Evolutionary conservation across 1,139 yeast genomes (phyloP).

Genomic region (Nakaseomyces uthaithaninus): DNA sequence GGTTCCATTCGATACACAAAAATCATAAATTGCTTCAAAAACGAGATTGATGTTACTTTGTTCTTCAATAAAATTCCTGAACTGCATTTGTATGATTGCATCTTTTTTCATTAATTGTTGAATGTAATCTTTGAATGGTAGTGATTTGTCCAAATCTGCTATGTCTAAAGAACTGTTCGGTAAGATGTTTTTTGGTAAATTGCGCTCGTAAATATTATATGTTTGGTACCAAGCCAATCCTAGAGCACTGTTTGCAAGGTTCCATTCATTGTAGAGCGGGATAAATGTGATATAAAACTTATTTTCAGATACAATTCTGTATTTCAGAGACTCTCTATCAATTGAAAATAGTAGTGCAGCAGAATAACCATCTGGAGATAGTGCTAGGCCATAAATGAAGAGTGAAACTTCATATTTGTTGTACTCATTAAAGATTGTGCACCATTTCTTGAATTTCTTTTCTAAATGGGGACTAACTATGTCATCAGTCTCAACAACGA

Average conservation of each 20-base stretch:
- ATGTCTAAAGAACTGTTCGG: not conserved
- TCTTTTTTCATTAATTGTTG: conserved; percentile 18
- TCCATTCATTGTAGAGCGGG: conserved; percentile 27
- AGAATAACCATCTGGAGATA: conserved; percentile 31
- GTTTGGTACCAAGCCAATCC: conserved; percentile 35
- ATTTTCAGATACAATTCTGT: conserved; percentile 32
- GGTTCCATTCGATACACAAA: conserved; percentile 21
- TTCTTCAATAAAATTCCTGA: conserved; percentile 27
- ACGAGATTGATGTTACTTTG: conserved; percentile 21
- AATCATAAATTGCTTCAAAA: conserved; percentile 25
- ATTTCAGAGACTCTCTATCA: conserved; percentile 30
- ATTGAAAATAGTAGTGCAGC: conserved; percentile 33
- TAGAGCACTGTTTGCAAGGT: conserved; percentile 20
- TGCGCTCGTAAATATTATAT: conserved; percentile 27
- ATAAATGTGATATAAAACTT: conserved; percentile 29
- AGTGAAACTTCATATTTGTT: conserved; percentile 25
- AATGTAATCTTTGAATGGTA: conserved; percentile 23
- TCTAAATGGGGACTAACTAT: conserved; percentile 25
- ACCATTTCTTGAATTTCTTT: conserved; percentile 27
- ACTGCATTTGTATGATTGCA: conserved; percentile 17
- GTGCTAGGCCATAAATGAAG: conserved; percentile 28
- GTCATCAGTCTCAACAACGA: conserved; percentile 17
- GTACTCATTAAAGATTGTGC: conserved; percentile 23
- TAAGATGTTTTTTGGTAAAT: conserved; percentile 13
- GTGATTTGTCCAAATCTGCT: not conserved